A percentile compares a stretch with the other conserved stretches of the same genome.
phyloP scores from a whole-genome alignment of 164 flowering plant genomes.

The Annona cherimola region DNA sequence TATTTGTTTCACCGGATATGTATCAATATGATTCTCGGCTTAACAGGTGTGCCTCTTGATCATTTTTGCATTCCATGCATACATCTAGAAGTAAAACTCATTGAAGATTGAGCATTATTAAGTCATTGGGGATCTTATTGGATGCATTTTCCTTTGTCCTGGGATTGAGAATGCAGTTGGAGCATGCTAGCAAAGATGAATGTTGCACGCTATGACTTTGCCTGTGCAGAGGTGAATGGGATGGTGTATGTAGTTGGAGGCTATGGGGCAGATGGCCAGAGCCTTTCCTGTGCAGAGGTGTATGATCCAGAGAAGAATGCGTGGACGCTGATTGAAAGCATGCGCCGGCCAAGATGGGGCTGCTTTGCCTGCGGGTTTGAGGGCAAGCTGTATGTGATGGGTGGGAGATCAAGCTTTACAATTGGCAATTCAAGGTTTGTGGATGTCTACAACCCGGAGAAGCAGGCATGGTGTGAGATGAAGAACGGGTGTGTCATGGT shows the following conservation, averaged over 20 bases:
- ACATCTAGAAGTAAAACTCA: too few species aligned
- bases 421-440: conserved; percentile 85
- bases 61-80: neutral
- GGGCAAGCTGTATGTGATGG: conserved; percentile 90
- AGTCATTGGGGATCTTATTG: too few species aligned
- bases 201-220: conserved; percentile 87
- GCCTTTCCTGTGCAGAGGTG: conserved; percentile 77
- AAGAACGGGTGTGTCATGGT: conserved; percentile 98
- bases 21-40: conserved; percentile 86
- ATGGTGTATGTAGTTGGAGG: conserved; percentile 84
- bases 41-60: conserved; percentile 53
- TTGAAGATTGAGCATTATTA: too few species aligned
- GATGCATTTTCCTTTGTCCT: too few species aligned
- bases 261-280: conserved; percentile 62
- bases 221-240: conserved; percentile 83
- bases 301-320: conserved; percentile 64
- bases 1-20: conserved; percentile 59
- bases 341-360: conserved; percentile 85
- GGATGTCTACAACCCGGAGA: conserved; percentile 67
- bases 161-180: conserved; percentile 93
- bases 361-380: conserved; percentile 79
- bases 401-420: conserved; percentile 88
- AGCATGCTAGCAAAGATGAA: conserved; percentile 67
- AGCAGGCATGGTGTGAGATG: conserved; percentile 71
- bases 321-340: conserved; percentile 75